Percentiles rank a stretch among this genome's conserved stretches.
Evolutionary conservation across 176 grass and related monocot genomes (phyloP).

Genomic region (Musa beccarii): DNA sequence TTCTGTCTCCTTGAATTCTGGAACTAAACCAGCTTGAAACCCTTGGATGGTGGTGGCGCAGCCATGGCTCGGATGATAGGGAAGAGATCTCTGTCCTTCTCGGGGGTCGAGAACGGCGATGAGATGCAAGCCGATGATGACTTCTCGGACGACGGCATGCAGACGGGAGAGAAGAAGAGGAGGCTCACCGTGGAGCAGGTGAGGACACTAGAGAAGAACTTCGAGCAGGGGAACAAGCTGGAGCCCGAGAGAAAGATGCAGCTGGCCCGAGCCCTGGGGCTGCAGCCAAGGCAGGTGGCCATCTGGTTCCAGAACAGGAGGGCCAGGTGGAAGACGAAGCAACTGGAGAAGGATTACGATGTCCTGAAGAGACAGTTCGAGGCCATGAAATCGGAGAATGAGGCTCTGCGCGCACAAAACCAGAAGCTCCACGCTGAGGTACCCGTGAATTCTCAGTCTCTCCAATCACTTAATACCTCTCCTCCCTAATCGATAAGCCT

Average conservation of each 20-base stretch:
- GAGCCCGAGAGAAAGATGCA: conserved; percentile 12
- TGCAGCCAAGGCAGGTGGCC: conserved; percentile 17
- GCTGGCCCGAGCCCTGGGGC: conserved; percentile 1
- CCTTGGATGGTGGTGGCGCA: not conserved
- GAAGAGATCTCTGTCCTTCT: conserved; percentile 1
- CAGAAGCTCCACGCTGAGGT: conserved; percentile 5
- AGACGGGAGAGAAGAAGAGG: conserved; percentile 8
- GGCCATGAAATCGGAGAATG: conserved; percentile 9
- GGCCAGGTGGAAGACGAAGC: conserved; percentile 11
- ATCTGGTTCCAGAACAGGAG: conserved; percentile 15
- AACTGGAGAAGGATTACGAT: conserved; percentile 15
- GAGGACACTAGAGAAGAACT: conserved; percentile 11
- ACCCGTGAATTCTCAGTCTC: not conserved
- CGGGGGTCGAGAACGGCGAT: not conserved
- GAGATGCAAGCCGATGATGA: not conserved
- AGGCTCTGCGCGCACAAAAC: conserved; percentile 2
- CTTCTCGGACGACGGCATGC: not conserved
- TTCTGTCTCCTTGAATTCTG: not conserved
- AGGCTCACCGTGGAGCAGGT: conserved; percentile 9
- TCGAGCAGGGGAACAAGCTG: conserved; percentile 13
- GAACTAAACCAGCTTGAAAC: not conserved
- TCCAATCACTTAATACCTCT: not conserved
- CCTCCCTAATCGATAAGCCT: not conserved
- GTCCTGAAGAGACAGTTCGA: not conserved
- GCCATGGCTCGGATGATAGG: not conserved